Base-by-base conservation (phyloP, 2,329 filamentous ascomycete genomes). In the Cryphonectria naterciae region DNA sequence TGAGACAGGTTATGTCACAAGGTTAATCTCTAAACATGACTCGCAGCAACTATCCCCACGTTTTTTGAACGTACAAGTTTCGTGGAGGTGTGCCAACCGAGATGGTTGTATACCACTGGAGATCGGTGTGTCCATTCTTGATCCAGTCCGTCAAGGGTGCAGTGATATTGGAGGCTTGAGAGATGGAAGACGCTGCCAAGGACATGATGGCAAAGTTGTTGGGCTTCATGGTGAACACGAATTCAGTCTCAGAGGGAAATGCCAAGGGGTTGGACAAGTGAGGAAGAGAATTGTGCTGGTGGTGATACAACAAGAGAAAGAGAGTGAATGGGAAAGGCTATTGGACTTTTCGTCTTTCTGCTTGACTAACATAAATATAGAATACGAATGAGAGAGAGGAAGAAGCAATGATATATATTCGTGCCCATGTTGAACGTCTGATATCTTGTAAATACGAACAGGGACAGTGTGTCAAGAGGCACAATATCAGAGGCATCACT, bases 21-120 rank as follows among this genome's bases (percentile, higher is more conserved):
- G 4, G 13, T 17, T 28, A 46, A 46, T 46, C 8, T 56, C 32
- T 15, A 5, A 28, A 19, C 25, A 32, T 8, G 54, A 5, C 13
- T 32, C 6, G 25, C 54, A 28, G 25, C 25, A 28, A 15, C 25
- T 25, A 49, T 11, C 2, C 11, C 25, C 13, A 35, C 2, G 6
- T 32, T 28, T 17, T 17, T 49, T 39, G 8, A 22, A 32, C 70
- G 32, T 61, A 72, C 70, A 72, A 71, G 3, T 58, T 28, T 17
- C 71, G 71, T 5, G 66, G 66, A 41, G 71, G 71, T 1, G 68
- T 71, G 15, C 71, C 71, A 3, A 71, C 69, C 22, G 66, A 66
- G 10, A 72, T 37, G 8, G 69, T 71, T 6, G 66, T 62, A 56
- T 56, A 72, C 71, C 71, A 72, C 49, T 72, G 71, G 32, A 72